Conservation (phyloP, 352 stramenopile species). For the Globisporangium okanoganense region DNA sequence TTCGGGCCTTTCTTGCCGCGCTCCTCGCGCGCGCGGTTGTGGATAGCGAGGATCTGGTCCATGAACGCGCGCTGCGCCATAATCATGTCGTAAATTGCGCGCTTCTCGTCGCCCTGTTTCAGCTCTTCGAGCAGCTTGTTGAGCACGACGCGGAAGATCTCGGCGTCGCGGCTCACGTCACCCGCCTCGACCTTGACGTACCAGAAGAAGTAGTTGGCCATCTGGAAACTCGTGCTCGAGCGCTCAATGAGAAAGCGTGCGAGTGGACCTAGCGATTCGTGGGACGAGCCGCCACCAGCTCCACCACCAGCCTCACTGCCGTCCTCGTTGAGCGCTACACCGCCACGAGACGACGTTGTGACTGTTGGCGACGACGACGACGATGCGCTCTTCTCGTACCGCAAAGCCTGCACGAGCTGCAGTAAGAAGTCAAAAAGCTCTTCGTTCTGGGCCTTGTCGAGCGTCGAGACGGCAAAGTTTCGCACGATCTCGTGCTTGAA, state of each 20-base stretch:
- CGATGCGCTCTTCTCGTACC: slow-evolving; percentile 70
- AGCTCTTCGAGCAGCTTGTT: slow-evolving; percentile 94
- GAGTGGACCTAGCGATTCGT: slow-evolving; percentile 69
- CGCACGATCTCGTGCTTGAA: slow-evolving; percentile 91
- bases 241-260: slow-evolving; percentile 94
- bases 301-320: neutral
- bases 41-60: slow-evolving; percentile 89
- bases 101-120: slow-evolving; percentile 89
- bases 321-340: slow-evolving; percentile 16
- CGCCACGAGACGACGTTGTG: slow-evolving; percentile 28
- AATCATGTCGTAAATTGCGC: slow-evolving; percentile 88
- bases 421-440: slow-evolving; percentile 97
- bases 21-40: slow-evolving; percentile 90
- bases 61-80: slow-evolving; percentile 93
- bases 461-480: slow-evolving; percentile 96
- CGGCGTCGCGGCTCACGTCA: slow-evolving; percentile 64
- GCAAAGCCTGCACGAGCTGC: slow-evolving; percentile 98
- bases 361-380: slow-evolving; percentile 15
- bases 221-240: slow-evolving; percentile 91
- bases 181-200: slow-evolving; percentile 79
- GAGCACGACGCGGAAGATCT: slow-evolving; percentile 76
- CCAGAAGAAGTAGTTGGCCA: slow-evolving; percentile 99
- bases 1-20: slow-evolving; percentile 96
- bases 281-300: neutral
- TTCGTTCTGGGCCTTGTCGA: slow-evolving; percentile 94